A percentile compares a stretch with the other conserved stretches of the same genome.
Evolutionary conservation across 176 grass and related monocot species (phyloP).

Genomic region (Musa schizocarpa): DNA sequence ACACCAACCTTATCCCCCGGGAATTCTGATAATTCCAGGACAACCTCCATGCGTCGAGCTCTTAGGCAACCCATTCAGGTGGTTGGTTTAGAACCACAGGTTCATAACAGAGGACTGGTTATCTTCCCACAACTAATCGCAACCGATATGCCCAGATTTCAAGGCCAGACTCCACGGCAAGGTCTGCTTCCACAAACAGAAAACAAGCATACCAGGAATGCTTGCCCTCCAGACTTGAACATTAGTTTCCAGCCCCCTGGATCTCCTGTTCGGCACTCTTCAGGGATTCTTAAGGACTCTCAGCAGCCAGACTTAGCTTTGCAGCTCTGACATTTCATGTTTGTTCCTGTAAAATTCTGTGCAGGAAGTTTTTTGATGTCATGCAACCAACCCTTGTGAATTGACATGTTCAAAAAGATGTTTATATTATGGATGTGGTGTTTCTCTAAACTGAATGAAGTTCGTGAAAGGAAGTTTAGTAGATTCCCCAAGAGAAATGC

Average conservation of each 20-base stretch:
- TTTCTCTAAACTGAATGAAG: neutral
- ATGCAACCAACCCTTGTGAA: neutral
- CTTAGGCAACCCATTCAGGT: conserved; percentile 53
- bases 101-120: conserved; percentile 56
- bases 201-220: conserved; percentile 61
- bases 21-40: conserved; percentile 26
- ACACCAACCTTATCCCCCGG: conserved; percentile 45
- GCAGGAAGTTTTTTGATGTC: neutral
- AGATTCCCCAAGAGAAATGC: neutral
- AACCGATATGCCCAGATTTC: conserved; percentile 59
- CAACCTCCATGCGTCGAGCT: conserved; percentile 39
- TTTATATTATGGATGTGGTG: neutral
- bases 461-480: neutral
- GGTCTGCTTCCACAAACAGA: conserved; percentile 58
- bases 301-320: conserved; percentile 95
- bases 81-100: conserved; percentile 34
- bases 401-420: neutral
- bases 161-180: conserved; percentile 60
- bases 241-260: conserved; percentile 73
- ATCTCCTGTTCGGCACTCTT: conserved; percentile 56
- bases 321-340: conserved; percentile 50
- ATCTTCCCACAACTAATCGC: conserved; percentile 67
- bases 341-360: neutral
- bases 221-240: conserved; percentile 86
- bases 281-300: conserved; percentile 85